Conservation (phyloP, 495 filamentous ascomycete genomes). For the Penicillium psychrofluorescens region DNA sequence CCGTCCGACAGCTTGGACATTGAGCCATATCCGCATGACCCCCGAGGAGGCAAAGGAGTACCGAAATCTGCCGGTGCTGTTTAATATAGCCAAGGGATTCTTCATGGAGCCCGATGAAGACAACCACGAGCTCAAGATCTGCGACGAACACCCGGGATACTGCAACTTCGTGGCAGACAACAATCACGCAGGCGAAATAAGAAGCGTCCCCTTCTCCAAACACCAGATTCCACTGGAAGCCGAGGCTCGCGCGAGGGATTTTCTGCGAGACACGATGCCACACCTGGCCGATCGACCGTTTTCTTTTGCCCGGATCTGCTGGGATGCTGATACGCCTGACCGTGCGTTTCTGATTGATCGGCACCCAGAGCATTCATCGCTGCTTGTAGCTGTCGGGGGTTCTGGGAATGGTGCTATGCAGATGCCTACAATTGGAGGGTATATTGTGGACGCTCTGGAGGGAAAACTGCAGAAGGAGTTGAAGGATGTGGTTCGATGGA, state of each 20-base stretch:
- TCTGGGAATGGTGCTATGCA: constrained; percentile 47
- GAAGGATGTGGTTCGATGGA: constrained; percentile 39
- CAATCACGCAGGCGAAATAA: constrained; percentile 8
- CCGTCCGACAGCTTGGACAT: constrained; percentile 46
- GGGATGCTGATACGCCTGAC: constrained; percentile 48
- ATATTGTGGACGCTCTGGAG: constrained; percentile 40
- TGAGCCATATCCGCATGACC: constrained; percentile 44
- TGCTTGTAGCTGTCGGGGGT: constrained; percentile 43
- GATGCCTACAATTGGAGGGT: constrained; percentile 41
- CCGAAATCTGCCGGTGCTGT: constrained; percentile 42
- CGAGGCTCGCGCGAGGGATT: constrained; percentile 30
- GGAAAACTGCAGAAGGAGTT: constrained; percentile 29
- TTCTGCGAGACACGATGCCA: constrained; percentile 44
- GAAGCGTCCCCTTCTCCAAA: constrained; percentile 38
- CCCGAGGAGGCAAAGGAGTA: constrained; percentile 33
- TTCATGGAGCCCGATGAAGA: constrained; percentile 50
- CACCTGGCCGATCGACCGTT: constrained; percentile 41
- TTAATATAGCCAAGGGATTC: constrained; percentile 45
- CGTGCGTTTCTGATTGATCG: constrained; percentile 42
- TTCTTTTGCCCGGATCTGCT: constrained; percentile 44
- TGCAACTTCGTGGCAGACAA: constrained; percentile 31
- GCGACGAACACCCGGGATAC: constrained; percentile 51
- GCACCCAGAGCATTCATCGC: constrained; percentile 29
- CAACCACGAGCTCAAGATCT: constrained; percentile 46
- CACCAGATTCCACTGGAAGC: constrained; percentile 42